Evolutionary conservation across 306 rosid species (phyloP), one percentile per base, ranked within the genome.

Genomic region (Vigna angularis): DNA sequence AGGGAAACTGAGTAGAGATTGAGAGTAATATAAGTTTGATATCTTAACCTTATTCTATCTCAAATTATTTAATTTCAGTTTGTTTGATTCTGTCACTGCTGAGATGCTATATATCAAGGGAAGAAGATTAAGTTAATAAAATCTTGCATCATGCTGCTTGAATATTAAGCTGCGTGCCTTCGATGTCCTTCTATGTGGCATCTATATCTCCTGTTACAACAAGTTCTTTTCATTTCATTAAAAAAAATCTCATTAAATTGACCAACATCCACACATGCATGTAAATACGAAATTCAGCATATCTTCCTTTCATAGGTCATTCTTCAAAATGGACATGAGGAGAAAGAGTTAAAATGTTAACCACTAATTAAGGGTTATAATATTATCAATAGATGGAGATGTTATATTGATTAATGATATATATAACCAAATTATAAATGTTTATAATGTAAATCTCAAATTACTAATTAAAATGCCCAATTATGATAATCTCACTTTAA

Each of bases 141-240:
- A 81, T 66, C 3, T 7, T 51, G 44, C 53, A 73, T 72, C 51
- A 38, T 59, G 65, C 75, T 47, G 68, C 72, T 72, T 80, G 82
- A 85, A 85, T 80, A 74, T 87, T 74, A 66, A 83, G 84, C 82
- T 64, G 79, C 93, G 92, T 90, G 93, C 92, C 93, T 85, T 77
- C 40, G 69, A 79, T 88, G 93, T 66, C 83, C 86, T 67, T 75
- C 91, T 73, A 65, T 66, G 75, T 66, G 75, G 53, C 78, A 79
- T 79, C 34, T 72, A 71, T 11, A 69, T 67, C 26, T 38, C 48
- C 49, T 12, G 32, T 79, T 55, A 76, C 59, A 36, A 51, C 72
- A 70, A 50, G 32, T 70, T 53, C 32, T 68, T 66, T 83, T 72
- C 17, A 32, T 74, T 73, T 78, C 36, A 26, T 16, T 30, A 30